Base-by-base conservation (phyloP, 257 asterid genomes). In the Solanum ossicruentum region DNA sequence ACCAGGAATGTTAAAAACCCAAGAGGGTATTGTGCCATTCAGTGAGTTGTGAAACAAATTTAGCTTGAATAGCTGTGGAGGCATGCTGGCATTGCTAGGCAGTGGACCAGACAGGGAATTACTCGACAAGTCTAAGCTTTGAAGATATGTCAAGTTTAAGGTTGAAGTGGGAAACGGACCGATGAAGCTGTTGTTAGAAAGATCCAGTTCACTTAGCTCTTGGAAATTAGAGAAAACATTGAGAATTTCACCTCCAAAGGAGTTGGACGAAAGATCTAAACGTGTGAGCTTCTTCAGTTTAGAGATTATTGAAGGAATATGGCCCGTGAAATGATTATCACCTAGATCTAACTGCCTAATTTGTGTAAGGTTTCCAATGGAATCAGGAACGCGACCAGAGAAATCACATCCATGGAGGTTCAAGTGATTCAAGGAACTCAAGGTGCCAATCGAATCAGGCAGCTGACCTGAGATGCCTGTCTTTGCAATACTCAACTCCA, bases 221-320 rank as follows among this genome's bases (percentile, higher is more conserved):
- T 12, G 58, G 56, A 73, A 17, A 41, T 73, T 73, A 21, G 41
- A 73, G 1, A 73, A 73, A 47, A 21, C 20, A 0, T 73, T 2
- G 4, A 5, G 81, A 73, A 73, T 12, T 12, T 73, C 41, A 4
- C 81, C 58, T 45, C n/a, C 3, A 47, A 73, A 32, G 2, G 81
- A 45, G 58, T 71, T 41, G 21, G 32, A 71, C 0, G 17, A 39
- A 71, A 71, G 79, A 18, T 5, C 2, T 57, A 57, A 10, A 18
- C 1, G 1, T 11, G 69, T 61, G 36, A 61, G 36, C 0, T 61
- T 21, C 36, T 43, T 72, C 56, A 72, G 7, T 10, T 43, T 0
- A 72, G 80, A 72, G 56, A 72, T 43, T 11, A 20, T 72, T 49
- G 80, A 72, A 12, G 39, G 80, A 72, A 72, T 72, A 12, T 72